Conservation (phyloP, 306 rosid genomes). For the Vigna mungo region DNA sequence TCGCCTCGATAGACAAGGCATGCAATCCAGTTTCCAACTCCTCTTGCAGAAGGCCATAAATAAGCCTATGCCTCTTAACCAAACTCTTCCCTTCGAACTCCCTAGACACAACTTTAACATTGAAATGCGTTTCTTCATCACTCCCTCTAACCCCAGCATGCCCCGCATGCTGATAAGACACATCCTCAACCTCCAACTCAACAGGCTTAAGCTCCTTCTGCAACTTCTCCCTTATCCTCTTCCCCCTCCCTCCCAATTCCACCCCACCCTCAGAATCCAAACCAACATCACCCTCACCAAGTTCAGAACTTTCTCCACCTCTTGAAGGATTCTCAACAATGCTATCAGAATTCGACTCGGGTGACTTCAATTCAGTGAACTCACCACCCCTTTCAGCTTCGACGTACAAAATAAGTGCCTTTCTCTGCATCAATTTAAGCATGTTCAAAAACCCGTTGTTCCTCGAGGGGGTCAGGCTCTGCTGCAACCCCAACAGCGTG, state of each 20-base stretch:
- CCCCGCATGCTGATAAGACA: constrained; percentile 89
- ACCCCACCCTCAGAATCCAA: constrained; percentile 23
- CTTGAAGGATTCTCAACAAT: constrained; percentile 39
- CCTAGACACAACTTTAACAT: constrained; percentile 70
- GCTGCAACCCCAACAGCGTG: constrained; percentile 84
- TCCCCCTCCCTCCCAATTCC: constrained; percentile 65
- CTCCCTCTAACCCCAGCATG: constrained; percentile 78
- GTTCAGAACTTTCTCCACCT: constrained; percentile 33
- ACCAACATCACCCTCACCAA: constrained; percentile 22
- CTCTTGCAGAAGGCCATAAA: constrained; percentile 72
- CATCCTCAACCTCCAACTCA: constrained; percentile 71
- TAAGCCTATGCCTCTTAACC: constrained; percentile 87
- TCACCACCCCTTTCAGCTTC: constrained; percentile 62
- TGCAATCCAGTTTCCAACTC: constrained; percentile 84
- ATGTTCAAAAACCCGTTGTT: constrained; percentile 94
- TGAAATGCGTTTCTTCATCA: constrained; percentile 87
- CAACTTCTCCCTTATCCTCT: constrained; percentile 80
- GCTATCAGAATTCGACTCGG: constrained; percentile 26
- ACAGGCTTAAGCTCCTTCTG: constrained; percentile 66
- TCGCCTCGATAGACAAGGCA: constrained; percentile 82
- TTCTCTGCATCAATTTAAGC: constrained; percentile 92
- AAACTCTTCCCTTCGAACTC: constrained; percentile 88
- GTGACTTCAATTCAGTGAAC: not conserved
- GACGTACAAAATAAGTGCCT: constrained; percentile 62
- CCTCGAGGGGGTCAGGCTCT: constrained; percentile 88